These are phyloP conservation scores for Clitocybe nebularis DNA, from an alignment of 1,284 basidiomycete genomes.

Conservation along the genomic window DNA sequence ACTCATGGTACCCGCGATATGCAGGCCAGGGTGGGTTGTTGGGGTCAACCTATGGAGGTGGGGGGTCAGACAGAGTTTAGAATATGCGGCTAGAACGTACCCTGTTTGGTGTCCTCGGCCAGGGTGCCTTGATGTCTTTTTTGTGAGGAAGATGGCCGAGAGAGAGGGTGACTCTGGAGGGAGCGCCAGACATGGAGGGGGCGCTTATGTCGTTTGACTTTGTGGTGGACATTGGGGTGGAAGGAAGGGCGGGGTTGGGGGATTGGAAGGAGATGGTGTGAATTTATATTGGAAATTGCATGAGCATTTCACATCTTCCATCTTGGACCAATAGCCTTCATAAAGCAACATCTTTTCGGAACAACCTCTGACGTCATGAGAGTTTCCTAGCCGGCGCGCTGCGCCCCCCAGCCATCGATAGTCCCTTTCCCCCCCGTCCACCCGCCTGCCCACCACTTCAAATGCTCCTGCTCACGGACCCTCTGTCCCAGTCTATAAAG, in stretches of 20 bases:
- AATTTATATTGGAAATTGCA: slow-evolving; percentile 4
- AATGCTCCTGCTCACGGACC: no score
- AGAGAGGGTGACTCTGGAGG: slow-evolving; percentile 60
- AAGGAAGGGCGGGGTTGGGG: not conserved
- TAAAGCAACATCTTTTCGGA: not conserved
- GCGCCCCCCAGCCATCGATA: no score
- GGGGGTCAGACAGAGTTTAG: not conserved
- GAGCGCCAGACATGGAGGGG: slow-evolving; percentile 33
- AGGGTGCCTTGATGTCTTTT: slow-evolving; percentile 62
- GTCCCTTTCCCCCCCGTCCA: no score
- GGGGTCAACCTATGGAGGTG: slow-evolving; percentile 60
- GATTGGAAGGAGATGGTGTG: not conserved
- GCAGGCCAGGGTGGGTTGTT: slow-evolving; percentile 98
- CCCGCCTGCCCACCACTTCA: no score
- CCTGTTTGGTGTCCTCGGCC: slow-evolving; percentile 69
- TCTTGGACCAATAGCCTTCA: not conserved
- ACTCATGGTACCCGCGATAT: slow-evolving; percentile 93
- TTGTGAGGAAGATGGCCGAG: slow-evolving; percentile 70
- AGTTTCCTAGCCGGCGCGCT: no score
- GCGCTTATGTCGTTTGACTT: no score
- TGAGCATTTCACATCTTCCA: slow-evolving; percentile 2
- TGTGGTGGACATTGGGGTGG: slow-evolving; percentile 13
- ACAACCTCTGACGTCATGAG: not conserved
- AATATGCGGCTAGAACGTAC: no score
- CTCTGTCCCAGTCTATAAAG: no score